Conservation (phyloP, 2,329 filamentous ascomycete species). For the Escovopsis weberi region DNA sequence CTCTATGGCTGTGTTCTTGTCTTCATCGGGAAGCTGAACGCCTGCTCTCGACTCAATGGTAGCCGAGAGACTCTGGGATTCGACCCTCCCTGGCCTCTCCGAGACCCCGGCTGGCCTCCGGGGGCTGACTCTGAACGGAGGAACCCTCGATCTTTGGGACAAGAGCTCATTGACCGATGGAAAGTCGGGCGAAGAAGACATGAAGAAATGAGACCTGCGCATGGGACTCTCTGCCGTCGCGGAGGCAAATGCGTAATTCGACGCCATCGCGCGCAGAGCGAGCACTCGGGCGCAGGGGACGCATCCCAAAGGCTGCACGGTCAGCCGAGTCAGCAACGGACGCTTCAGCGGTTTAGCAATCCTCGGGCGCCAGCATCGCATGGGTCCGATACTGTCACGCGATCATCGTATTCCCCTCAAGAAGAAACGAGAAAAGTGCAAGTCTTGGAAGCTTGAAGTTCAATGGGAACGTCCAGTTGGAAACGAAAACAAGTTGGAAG, state of each 20-base stretch:
- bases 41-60: not conserved
- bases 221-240: slow-evolving; percentile 17
- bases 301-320: slow-evolving; percentile 23
- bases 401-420: no score
- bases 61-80: not conserved
- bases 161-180: slow-evolving; percentile 37
- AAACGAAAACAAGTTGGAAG: no score
- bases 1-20: slow-evolving; percentile 6
- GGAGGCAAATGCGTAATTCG: slow-evolving; percentile 18
- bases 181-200: slow-evolving; percentile 40
- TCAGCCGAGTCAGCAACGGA: slow-evolving; percentile 14
- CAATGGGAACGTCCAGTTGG: no score
- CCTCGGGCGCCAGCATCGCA: no score
- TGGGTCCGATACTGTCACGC: no score
- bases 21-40: not conserved
- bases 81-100: slow-evolving; percentile 2
- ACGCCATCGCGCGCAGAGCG: slow-evolving; percentile 17
- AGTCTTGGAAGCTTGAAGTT: no score
- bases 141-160: slow-evolving; percentile 18
- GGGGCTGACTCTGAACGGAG: slow-evolving; percentile 22
- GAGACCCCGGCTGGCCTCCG: slow-evolving; percentile 22
- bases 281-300: slow-evolving; percentile 28
- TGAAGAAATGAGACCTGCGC: slow-evolving; percentile 15
- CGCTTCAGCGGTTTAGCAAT: no score
- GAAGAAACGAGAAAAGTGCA: no score